Evolutionary conservation across 176 grass and related monocot species (phyloP), one percentile per base, ranked within the genome.

Genomic region (Eragrostis curvula): DNA sequence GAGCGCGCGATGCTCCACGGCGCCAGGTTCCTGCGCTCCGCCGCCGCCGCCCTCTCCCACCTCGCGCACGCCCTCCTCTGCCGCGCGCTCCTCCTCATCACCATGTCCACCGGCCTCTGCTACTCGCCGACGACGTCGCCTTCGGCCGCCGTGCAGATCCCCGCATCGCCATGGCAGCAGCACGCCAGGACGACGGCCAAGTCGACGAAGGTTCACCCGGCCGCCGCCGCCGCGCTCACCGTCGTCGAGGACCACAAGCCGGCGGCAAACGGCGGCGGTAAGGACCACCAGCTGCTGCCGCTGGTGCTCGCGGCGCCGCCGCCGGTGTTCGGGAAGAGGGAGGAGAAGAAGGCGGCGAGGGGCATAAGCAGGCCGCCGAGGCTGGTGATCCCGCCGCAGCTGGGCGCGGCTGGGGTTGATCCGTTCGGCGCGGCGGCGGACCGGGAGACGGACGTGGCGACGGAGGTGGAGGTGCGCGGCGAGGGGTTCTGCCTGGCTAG

Each of bases 311-410:
- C 2, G 16, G 7, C 63, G 55, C 60, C 61, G 32, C 46, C 68
- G 2, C n/a, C 57, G 40, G 77, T 1, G 15, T 5, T 5, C 4
- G 81, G 8, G 1, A 68, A 79, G 51, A 69, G 32, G 32, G 32
- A 80, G 45, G 64, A 65, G 16, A 64, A 36, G 41, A 57, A 59
- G 82, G 64, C 78, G 24, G 73, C 71, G 29, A 84, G 78, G 66
- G 85, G 41, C 32, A 4, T 36, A 3, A 9, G 58, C 1, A 80
- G 94, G 29, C 94, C 94, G 4, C 41, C 89, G 20, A 97, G 55
- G 66, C 63, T 94, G 60, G 55, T 89, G 7, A 94, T 94, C 65
- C 91, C 95, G 15, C 67, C 88, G 32, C n/a, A n/a, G n/a, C 56
- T 58, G 32, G 17, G 72, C 29, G 62, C 51, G 0, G 71, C 59